phyloP scores from a whole-genome alignment of 148 eudicot genomes.

The Vaccinium macrocarpon region DNA sequence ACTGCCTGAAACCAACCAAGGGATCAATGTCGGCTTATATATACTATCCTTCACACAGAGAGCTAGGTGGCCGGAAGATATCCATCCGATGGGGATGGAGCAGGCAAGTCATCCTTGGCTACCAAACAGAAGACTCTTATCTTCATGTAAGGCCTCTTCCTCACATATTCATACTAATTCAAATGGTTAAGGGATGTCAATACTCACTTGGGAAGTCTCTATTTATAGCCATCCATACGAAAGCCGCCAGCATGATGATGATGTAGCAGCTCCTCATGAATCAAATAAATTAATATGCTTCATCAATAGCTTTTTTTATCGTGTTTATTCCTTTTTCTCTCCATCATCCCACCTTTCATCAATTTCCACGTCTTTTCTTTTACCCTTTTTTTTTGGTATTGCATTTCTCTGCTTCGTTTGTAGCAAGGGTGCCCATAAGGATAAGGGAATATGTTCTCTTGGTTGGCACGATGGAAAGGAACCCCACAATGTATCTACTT shows the following conservation, averaged over 20 bases:
- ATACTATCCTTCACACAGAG: background rate
- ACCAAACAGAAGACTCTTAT: constrained; percentile 8
- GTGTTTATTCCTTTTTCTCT: background rate
- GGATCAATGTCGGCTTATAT: background rate
- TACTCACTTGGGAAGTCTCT: background rate
- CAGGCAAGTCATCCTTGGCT: constrained; percentile 20
- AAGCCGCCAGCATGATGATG: background rate
- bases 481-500: background rate
- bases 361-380: background rate
- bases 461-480: background rate
- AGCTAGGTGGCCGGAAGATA: background rate
- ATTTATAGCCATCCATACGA: constrained; percentile 10
- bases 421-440: constrained; percentile 4
- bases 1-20: constrained; percentile 18
- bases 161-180: background rate
- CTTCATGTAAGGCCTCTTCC: constrained; percentile 18
- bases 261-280: background rate
- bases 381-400: background rate
- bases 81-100: constrained; percentile 6
- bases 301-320: background rate
- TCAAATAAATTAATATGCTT: background rate
- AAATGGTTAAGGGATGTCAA: constrained; percentile 3
- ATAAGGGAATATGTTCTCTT: background rate
- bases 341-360: background rate
- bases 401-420: background rate